Base-by-base conservation (phyloP, 495 filamentous ascomycete genomes). In the Extremus antarcticus region DNA sequence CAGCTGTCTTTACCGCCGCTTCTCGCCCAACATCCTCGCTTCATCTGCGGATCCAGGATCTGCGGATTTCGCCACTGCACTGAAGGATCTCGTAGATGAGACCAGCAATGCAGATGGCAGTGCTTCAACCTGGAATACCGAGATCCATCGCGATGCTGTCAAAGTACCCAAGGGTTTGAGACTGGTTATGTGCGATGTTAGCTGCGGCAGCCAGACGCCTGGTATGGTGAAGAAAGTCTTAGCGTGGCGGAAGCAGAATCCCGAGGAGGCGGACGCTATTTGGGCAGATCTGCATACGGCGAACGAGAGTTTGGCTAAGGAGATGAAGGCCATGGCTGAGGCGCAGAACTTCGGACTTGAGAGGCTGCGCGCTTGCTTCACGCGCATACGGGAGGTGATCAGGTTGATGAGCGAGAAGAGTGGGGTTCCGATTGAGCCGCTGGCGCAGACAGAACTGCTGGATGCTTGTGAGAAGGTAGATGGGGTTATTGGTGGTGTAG, bases 161-260 rank as follows among this genome's bases (percentile, higher is more conserved):
- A 71, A 70, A 62, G 74, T 90, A 8, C 86, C 86, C 0, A 74
- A 73, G 0, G 81, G 81, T 0, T 72, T 88, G 56, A 75, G 81
- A 47, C 71, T 98, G 57, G 81, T 94, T 8, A 88, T 98, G 81
- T 94, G 89, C 56, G 92, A 98, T 65, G 92, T 98, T 16, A 86
- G 94, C 66, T 95, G 92, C 63, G 92, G 92, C 43, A 87, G 82
- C n/a, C 76, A 91, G 66, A 95, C 91, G 13, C 90, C 91, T 0
- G 82, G 88, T 4, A 95, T 98, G 91, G 92, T 95, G 22, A 94
- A 87, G 74, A 79, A 85, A 65, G 86, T 98, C 16, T 74, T 96
- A 2, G 76, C 76, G 43, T 98, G 92, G 92, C 76, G 85, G 56
- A 82, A 82, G 40, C 68, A 77, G 40, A 82, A 90, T 29, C 72